These are phyloP conservation scores for Blastobotrys aristatus DNA, from an alignment of 1,139 yeast genomes.

Conservation along the genomic window DNA sequence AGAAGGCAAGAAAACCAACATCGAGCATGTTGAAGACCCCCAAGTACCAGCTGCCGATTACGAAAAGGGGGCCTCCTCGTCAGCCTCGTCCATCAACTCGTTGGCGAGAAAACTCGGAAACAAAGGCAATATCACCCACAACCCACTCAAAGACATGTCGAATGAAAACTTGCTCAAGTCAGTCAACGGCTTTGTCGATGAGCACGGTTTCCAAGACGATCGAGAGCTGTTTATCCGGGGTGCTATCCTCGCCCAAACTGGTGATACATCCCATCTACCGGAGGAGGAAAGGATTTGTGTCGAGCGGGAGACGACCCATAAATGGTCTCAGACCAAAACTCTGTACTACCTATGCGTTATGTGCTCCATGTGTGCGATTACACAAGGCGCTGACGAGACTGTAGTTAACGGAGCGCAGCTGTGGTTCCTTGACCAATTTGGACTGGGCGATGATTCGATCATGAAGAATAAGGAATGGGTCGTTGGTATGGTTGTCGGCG, in stretches of 20 bases:
- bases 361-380: conserved; percentile 85
- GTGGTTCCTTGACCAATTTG: conserved; percentile 49
- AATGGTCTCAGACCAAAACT: conserved; percentile 60
- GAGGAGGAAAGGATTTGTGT: conserved; percentile 57
- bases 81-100: background rate
- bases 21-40: background rate
- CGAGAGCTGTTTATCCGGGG: conserved; percentile 64
- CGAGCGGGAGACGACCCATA: conserved; percentile 50
- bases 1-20: background rate
- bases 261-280: conserved; percentile 53
- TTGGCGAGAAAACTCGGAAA: background rate
- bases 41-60: too few species aligned
- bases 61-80: too few species aligned
- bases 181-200: conserved; percentile 65
- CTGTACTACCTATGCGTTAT: conserved; percentile 61
- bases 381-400: conserved; percentile 91
- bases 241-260: conserved; percentile 71
- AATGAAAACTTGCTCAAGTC: conserved; percentile 40
- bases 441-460: conserved; percentile 24
- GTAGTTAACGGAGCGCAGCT: conserved; percentile 81
- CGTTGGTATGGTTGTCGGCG: conserved; percentile 71
- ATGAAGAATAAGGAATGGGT: conserved; percentile 42
- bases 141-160: conserved; percentile 24
- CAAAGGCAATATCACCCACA: conserved; percentile 19
- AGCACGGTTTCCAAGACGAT: conserved; percentile 50